Evolutionary conservation across 768 basidiomycete genomes (phyloP), one percentile per base, ranked within the genome.

Genomic region (Mycena filopes): DNA sequence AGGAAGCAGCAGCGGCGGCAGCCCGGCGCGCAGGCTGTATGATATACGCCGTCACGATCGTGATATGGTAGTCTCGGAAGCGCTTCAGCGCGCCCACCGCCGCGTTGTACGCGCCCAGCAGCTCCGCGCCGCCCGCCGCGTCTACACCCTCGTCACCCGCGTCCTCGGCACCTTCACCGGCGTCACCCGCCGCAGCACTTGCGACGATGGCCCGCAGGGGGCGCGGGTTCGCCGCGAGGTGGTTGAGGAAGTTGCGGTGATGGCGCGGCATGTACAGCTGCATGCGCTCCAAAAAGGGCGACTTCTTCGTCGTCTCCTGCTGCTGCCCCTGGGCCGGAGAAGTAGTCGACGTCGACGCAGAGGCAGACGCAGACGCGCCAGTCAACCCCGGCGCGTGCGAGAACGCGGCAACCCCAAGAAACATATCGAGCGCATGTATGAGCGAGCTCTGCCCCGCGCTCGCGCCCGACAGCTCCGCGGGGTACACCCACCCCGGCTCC

Each of bases 361-460:
- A n/a, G n/a, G n/a, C n/a, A n/a, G 36, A 11, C 29, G 55, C 29
- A 4, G 67, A 53, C 1, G 70, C 46, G 23, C 76, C 76, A 23
- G 75, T 75, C 3, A 75, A 60, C 42, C 48, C 53, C 1, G 55
- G 50, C 2, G 74, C 72, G 60, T 77, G 77, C 36, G 80, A 79
- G 60, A 80, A 78, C 69, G 87, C 85, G 70, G 90, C 87, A 8
- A 93, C 80, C 15, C 90, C 89, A 11, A 93, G 81, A 72, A 93
- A 93, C 29, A 89, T 79, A 65, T 92, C 92, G 13, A 93, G 77
- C 7, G 87, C 86, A 61, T 93, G 92, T 15, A 95, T 85, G 23
- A 95, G 79, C 5, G 89, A 84, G 72, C 91, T 93, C 77, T 95
- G 94, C 0, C 93, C 94, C 2, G 94, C 94, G 67, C 89, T 91